Evolutionary conservation across 108 stramenopile species (phyloP), one percentile per base, ranked within the genome.

Genomic region (Nitzschia sp.): DNA sequence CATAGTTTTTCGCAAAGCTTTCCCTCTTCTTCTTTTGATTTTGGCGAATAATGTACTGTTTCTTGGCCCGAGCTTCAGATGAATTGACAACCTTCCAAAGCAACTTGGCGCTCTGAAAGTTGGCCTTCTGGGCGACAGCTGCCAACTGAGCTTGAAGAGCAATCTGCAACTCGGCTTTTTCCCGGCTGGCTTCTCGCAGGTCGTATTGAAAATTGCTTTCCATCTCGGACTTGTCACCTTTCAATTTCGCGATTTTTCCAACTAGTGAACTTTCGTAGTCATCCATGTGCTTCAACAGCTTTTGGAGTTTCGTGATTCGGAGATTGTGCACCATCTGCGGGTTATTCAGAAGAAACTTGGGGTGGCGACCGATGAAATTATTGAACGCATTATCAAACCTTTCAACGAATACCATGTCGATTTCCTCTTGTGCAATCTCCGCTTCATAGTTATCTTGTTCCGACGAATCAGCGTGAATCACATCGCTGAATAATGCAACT

Each of bases 101-200:
- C 38, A 78, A 49, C 18, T 72, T 32, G 0, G 64, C 71, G 54
- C 68, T 35, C 19, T 60, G 55, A 2, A 46, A 19, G 35, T 66
- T 56, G 0, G 71, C 64, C 3, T 35, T 47, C 21, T 54, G 42
- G 21, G 69, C 21, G 3, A 80, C 19, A 19, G 66, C 34, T 15
- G 47, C 66, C 13, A 84, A 26, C 34, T 80, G 65, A 21, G 54
- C 18, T 35, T 77, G 78, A 19, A 80, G 47, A 27, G 66, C 38
- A 51, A 71, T 84, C 45, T 80, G 77, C 25, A 62, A 25, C n/a
- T 71, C 76, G 26, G 83, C 83, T 65, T 84, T 84, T 15, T 61
- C 47, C 19, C 72, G 48, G 30, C 67, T 33, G 21, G 83, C 83
- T 55, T 80, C 72, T 8, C 55, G 53, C 30, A 84, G 54, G 23